phyloP scores from a whole-genome alignment of 768 basidiomycete species.

The Mrakia blollopis region DNA sequence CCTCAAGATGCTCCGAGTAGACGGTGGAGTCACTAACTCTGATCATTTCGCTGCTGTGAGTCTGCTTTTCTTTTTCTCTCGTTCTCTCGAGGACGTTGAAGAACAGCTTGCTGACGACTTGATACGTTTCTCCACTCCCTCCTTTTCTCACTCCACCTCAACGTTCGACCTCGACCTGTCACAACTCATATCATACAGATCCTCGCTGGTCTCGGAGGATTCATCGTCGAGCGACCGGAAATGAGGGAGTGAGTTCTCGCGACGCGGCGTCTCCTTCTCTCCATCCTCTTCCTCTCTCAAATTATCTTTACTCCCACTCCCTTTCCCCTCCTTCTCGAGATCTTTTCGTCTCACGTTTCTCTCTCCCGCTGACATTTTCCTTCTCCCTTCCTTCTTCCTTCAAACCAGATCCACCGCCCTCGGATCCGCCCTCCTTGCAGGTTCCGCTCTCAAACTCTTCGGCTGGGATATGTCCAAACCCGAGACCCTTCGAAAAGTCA shows the following conservation, averaged over 20 bases:
- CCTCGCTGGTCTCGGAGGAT: constrained; percentile 63
- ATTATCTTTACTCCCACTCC: neutral
- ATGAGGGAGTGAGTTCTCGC: constrained; percentile 79
- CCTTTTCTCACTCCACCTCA: no score
- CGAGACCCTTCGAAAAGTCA: constrained; percentile 71
- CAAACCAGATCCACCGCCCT: constrained; percentile 79
- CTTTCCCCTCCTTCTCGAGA: no score
- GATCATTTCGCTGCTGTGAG: constrained; percentile 45
- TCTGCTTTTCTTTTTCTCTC: no score
- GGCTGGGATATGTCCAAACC: constrained; percentile 87
- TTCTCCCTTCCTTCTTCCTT: neutral
- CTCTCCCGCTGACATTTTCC: neutral
- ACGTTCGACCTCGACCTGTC: no score
- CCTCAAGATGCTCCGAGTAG: constrained; percentile 82
- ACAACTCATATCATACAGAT: constrained; percentile 38
- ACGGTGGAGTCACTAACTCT: constrained; percentile 88
- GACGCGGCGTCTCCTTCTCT: neutral
- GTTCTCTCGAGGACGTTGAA: no score
- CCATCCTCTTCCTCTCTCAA: neutral
- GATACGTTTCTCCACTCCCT: no score
- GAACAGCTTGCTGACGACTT: no score
- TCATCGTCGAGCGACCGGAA: constrained; percentile 82
- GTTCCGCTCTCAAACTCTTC: constrained; percentile 75
- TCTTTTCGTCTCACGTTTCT: neutral
- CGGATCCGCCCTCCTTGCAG: constrained; percentile 90